A percentile compares a stretch with the other conserved stretches of the same genome.
Conservation (phyloP, 257 asterid genomes). For the Penstemon newberryi region DNA sequence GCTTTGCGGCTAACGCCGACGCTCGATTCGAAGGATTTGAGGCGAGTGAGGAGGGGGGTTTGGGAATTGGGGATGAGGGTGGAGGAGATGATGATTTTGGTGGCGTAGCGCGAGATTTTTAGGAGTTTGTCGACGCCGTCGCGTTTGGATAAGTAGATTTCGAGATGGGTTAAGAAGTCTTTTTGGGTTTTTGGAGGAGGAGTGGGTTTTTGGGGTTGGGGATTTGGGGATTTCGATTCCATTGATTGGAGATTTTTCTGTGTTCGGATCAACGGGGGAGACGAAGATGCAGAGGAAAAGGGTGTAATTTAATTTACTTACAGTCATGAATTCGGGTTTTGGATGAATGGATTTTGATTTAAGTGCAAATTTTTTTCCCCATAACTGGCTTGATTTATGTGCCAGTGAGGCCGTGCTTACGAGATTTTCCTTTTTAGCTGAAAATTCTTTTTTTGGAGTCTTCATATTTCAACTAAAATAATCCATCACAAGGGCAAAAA, state of each 20-base stretch:
- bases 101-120: slow-evolving; percentile 86
- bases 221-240: slow-evolving; percentile 39
- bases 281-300: slow-evolving; percentile 5
- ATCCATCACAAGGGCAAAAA: too few species aligned
- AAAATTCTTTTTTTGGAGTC: too few species aligned
- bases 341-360: background rate
- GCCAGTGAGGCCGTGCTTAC: background rate
- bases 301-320: too few species aligned
- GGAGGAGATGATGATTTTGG: slow-evolving; percentile 73
- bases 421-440: too few species aligned
- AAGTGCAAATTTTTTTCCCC: slow-evolving; percentile 10
- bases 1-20: slow-evolving; percentile 91
- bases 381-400: slow-evolving; percentile 4
- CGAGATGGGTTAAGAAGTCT: slow-evolving; percentile 74
- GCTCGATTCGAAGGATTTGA: slow-evolving; percentile 80
- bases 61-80: slow-evolving; percentile 36
- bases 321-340: background rate
- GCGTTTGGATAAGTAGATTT: slow-evolving; percentile 76
- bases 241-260: slow-evolving; percentile 18
- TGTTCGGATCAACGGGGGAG: background rate
- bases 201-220: slow-evolving; percentile 16
- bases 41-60: slow-evolving; percentile 44
- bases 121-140: slow-evolving; percentile 90
- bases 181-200: slow-evolving; percentile 18
- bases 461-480: too few species aligned